Conservation (phyloP, 2,329 filamentous ascomycete species). For the Lachnellula arida region DNA sequence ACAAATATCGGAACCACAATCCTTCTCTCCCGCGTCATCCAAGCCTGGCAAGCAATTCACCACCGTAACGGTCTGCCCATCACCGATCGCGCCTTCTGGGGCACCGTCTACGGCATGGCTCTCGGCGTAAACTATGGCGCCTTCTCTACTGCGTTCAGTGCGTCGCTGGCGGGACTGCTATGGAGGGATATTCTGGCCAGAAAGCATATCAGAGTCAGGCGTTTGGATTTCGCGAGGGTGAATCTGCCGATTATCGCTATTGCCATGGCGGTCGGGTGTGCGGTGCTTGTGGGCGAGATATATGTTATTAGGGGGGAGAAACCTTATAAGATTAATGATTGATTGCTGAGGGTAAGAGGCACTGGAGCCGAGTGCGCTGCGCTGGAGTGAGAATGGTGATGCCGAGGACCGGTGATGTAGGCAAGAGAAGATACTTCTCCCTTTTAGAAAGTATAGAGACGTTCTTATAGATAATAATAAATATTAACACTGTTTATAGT, state of each 20-base stretch:
- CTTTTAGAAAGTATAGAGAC: no score
- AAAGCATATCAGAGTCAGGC: constrained; percentile 62
- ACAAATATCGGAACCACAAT: constrained; percentile 76
- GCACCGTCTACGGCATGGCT: constrained; percentile 69
- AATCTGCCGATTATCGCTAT: constrained; percentile 69
- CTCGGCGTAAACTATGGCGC: constrained; percentile 71
- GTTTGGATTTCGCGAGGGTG: constrained; percentile 61
- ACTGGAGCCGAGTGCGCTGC: no score
- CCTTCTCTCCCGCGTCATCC: constrained; percentile 64
- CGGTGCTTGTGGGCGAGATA: constrained; percentile 58
- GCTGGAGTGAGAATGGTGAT: no score
- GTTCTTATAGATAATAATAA: no score
- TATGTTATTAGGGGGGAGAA: constrained; percentile 47
- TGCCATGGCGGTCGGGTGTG: constrained; percentile 59
- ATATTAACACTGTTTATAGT: no score
- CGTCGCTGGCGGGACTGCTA: constrained; percentile 64
- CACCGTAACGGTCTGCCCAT: constrained; percentile 43
- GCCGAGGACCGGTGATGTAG: no score
- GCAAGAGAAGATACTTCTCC: no score
- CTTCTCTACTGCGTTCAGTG: constrained; percentile 68
- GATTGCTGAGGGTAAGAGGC: no score
- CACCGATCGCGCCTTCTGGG: constrained; percentile 65
- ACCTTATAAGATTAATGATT: no score
- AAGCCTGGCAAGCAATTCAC: constrained; percentile 62
- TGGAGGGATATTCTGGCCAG: constrained; percentile 67